These are phyloP conservation scores for Boletus sp. DNA, from an alignment of 1,284 basidiomycete genomes.

Conservation along the genomic window DNA sequence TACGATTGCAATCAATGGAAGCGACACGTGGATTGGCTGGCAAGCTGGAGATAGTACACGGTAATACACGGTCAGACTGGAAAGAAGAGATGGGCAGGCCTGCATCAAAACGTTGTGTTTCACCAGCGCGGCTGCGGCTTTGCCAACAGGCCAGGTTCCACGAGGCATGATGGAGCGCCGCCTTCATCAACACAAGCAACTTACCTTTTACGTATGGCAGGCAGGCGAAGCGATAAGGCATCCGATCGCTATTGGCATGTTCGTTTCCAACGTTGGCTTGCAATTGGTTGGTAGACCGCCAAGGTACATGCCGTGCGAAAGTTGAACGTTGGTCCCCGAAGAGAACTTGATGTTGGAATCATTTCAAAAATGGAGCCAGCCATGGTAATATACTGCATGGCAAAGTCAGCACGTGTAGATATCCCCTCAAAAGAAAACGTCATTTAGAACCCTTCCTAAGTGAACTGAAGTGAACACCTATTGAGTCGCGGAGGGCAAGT, in stretches of 20 bases:
- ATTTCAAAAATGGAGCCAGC: neutral
- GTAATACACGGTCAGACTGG: neutral
- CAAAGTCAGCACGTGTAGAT: neutral
- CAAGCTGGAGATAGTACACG: neutral
- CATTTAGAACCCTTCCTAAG: neutral
- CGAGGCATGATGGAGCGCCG: constrained; percentile 17
- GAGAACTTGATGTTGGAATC: neutral
- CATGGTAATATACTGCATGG: constrained; percentile 1
- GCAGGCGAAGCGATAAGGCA: neutral
- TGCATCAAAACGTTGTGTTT: constrained; percentile 16
- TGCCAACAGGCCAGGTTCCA: constrained; percentile 25
- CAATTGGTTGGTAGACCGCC: constrained; percentile 11
- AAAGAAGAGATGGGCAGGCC: neutral
- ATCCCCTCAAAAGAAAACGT: neutral
- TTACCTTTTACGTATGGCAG: constrained; percentile 4
- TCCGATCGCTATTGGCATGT: constrained; percentile 3
- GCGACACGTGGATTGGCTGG: neutral
- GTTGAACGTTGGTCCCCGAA: neutral
- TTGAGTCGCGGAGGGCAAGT: neutral
- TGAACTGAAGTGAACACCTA: neutral
- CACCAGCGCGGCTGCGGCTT: constrained; percentile 1
- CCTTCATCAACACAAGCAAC: neutral
- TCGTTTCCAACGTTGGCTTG: neutral
- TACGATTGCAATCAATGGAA: constrained; percentile 1
- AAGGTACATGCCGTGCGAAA: constrained; percentile 10